These are phyloP conservation scores for Yamadazyma philogaea DNA, from an alignment of 805 yeast genomes.

Conservation along the genomic window DNA sequence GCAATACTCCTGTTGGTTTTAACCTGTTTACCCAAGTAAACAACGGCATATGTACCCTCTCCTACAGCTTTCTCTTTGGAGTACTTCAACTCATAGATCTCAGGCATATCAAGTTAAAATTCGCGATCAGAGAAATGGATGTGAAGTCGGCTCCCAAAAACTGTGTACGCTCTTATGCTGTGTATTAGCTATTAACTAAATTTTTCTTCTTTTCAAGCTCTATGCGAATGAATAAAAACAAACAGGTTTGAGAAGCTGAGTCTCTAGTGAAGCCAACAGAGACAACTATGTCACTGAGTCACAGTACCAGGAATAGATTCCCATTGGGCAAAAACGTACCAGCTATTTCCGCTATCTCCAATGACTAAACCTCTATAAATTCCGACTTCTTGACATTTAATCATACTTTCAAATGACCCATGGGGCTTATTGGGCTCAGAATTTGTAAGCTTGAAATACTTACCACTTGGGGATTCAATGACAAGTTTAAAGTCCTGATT, in stretches of 20 bases:
- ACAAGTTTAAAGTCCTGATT: slow-evolving; percentile 55
- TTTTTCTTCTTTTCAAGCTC: background rate
- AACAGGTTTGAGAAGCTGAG: background rate
- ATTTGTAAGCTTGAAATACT: slow-evolving; percentile 57
- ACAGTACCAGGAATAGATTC: slow-evolving; percentile 42
- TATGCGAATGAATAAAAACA: slow-evolving; percentile 2
- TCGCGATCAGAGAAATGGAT: slow-evolving; percentile 1
- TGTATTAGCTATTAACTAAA: slow-evolving; percentile 7
- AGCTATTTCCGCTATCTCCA: slow-evolving; percentile 70
- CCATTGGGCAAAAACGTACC: slow-evolving; percentile 95
- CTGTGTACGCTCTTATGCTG: background rate
- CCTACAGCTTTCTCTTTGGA: slow-evolving; percentile 83
- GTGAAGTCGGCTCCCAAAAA: background rate
- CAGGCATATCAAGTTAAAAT: slow-evolving; percentile 3
- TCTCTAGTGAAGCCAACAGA: background rate
- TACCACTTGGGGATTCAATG: slow-evolving; percentile 82
- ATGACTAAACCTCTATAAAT: slow-evolving; percentile 79
- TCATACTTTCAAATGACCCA: slow-evolving; percentile 58
- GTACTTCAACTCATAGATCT: slow-evolving; percentile 21
- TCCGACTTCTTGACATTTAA: slow-evolving; percentile 70
- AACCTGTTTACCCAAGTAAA: slow-evolving; percentile 72
- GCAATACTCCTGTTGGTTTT: slow-evolving; percentile 65
- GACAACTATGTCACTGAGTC: background rate
- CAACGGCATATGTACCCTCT: slow-evolving; percentile 99
- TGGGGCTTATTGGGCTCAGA: slow-evolving; percentile 44